These are phyloP conservation scores for Barnettozyma vustinii DNA, from an alignment of 805 yeast genomes.

Conservation along the genomic window DNA sequence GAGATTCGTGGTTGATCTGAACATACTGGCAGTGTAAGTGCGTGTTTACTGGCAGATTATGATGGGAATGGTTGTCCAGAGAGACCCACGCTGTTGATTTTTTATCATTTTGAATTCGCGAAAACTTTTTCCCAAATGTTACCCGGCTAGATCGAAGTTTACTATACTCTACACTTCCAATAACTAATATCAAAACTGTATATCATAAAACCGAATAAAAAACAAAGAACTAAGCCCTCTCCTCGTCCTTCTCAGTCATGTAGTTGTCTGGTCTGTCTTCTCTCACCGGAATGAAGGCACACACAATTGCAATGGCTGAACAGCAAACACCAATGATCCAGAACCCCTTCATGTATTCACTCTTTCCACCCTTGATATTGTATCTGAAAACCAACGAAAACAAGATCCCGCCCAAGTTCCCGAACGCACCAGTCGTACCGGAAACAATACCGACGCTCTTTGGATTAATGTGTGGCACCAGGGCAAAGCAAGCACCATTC, in stretches of 20 bases:
- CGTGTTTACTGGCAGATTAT: background rate
- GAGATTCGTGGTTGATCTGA: background rate
- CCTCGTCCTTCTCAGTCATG: background rate
- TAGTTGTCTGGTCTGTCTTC: conserved; percentile 21
- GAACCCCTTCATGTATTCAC: conserved; percentile 26
- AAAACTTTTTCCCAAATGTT: background rate
- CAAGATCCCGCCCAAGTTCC: conserved; percentile 33
- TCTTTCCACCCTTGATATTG: conserved; percentile 22
- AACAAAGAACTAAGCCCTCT: background rate
- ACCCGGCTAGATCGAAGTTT: background rate
- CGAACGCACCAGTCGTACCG: conserved; percentile 33
- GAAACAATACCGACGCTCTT: conserved; percentile 33
- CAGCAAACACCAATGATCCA: conserved; percentile 31
- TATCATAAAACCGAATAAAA: background rate
- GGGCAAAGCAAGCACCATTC: conserved; percentile 33
- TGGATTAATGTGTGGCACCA: conserved; percentile 32
- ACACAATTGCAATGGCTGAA: conserved; percentile 21
- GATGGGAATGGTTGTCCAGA: too few relatives aligned
- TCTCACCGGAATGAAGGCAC: conserved; percentile 22
- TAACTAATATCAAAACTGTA: background rate
- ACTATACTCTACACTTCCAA: background rate
- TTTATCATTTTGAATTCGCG: background rate
- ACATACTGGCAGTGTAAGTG: background rate
- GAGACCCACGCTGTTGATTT: background rate
- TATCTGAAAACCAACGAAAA: conserved; percentile 33